Evolutionary conservation across 106 monocot species (phyloP), one percentile per base, ranked within the genome.

Genomic region (Dendrobium nobile): DNA sequence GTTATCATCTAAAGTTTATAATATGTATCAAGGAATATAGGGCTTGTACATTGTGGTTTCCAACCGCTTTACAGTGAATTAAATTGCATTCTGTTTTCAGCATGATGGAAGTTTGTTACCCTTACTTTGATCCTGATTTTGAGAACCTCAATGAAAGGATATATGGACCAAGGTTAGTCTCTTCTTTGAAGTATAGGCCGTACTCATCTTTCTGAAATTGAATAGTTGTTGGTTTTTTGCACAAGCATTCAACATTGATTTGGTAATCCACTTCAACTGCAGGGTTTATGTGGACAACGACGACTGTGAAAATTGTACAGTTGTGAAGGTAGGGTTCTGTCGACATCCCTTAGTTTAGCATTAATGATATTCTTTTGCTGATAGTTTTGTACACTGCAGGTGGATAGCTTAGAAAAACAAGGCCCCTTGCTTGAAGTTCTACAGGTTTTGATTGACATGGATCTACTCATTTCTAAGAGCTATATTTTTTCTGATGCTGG

Each of bases 81-180:
- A 61, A 61, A n/a, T 22, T 56, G 55, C 55, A 56, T 58, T 18
- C 44, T 79, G 4, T 72, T 45, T 75, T 65, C 80, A 85, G 79
- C 78, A 85, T 75, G 79, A 92, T 79, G 89, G 85, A 92, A 56
- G 85, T 86, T 72, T 89, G 84, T 47, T 80, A 81, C 42, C 85
- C 92, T 78, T 92, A 92, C 74, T 92, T 89, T 84, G 92, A 92
- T 84, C 92, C 89, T 80, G 92, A 92, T 51, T 92, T 81, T 59
- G 92, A 92, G 54, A 92, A 85, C 43, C 75, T 88, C 54, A 79
- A 86, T 78, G 87, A 87, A 70, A 87, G 80, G 77, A 88, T 92
- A 31, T 82, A 86, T 79, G 92, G 92, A 75, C 83, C 92, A 77
- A 89, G 92, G 92, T 92, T 43, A 31, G 85, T 74, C 77, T 22